Evolutionary conservation across 2,329 filamentous ascomycete species (phyloP).

Genomic region (Diaporthe helianthi): DNA sequence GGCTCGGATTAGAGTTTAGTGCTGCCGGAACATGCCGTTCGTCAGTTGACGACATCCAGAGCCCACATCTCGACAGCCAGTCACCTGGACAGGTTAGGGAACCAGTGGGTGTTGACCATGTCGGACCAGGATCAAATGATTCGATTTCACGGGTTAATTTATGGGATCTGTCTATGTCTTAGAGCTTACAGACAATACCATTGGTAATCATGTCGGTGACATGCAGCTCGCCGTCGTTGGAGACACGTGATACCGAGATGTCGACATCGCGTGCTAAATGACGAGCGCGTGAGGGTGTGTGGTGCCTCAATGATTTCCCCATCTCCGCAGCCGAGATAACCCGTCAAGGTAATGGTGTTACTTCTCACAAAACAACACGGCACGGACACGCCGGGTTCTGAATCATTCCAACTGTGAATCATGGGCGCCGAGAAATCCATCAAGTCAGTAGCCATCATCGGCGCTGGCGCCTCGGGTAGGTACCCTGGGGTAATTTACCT

Average conservation of each 20-base stretch:
- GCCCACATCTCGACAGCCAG: conserved; percentile 5
- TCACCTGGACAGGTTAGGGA: too few relatives aligned
- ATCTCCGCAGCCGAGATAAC: conserved; percentile 16
- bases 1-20: neutral
- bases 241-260: conserved; percentile 35
- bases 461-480: conserved; percentile 51
- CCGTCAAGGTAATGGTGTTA: neutral
- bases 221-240: neutral
- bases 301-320: neutral
- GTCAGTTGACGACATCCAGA: neutral
- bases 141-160: too few relatives aligned
- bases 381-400: neutral
- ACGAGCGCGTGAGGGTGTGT: conserved; percentile 26
- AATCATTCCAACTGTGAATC: neutral
- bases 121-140: neutral
- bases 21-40: neutral
- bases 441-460: conserved; percentile 52
- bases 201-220: neutral
- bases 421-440: conserved; percentile 40
- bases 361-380: neutral
- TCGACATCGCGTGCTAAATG: conserved; percentile 33
- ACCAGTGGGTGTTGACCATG: neutral
- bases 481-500: too few relatives aligned
- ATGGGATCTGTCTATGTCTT: neutral
- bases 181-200: neutral